Evolutionary conservation across 768 basidiomycete genomes (phyloP).

Genomic region (Suillus alpinus): DNA sequence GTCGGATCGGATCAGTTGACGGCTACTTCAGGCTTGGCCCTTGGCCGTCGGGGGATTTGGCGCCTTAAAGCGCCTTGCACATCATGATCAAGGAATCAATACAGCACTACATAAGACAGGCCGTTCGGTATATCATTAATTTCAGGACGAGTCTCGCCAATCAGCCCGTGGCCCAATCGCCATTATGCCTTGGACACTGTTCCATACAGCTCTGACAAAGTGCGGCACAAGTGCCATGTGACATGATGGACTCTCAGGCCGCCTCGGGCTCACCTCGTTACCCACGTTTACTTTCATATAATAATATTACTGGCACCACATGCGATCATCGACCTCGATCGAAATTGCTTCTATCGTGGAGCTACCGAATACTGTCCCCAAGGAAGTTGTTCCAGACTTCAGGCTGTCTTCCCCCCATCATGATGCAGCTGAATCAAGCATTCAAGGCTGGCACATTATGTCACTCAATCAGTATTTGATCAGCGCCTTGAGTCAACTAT

Average conservation of each 20-base stretch:
- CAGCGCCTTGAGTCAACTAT: constrained; percentile 19
- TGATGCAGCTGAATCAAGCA: constrained; percentile 24
- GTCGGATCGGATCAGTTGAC: background rate
- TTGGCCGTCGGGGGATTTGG: background rate
- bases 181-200: too few species aligned
- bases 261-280: background rate
- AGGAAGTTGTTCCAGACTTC: constrained; percentile 2
- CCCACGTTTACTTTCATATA: background rate
- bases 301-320: background rate
- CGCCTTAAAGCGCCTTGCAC: too few species aligned
- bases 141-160: too few species aligned
- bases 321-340: background rate
- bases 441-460: constrained; percentile 27
- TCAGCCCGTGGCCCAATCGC: too few species aligned
- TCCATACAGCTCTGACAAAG: background rate
- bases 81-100: too few species aligned
- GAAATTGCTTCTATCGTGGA: background rate
- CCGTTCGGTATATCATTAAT: background rate
- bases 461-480: too few species aligned
- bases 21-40: background rate
- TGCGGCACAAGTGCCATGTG: background rate
- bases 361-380: background rate
- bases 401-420: constrained; percentile 19
- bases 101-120: background rate
- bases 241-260: background rate